Percentiles rank a stretch among this genome's conserved stretches.
Evolutionary conservation across 257 asterid species (phyloP).

Genomic region (Gentiana dahurica): DNA sequence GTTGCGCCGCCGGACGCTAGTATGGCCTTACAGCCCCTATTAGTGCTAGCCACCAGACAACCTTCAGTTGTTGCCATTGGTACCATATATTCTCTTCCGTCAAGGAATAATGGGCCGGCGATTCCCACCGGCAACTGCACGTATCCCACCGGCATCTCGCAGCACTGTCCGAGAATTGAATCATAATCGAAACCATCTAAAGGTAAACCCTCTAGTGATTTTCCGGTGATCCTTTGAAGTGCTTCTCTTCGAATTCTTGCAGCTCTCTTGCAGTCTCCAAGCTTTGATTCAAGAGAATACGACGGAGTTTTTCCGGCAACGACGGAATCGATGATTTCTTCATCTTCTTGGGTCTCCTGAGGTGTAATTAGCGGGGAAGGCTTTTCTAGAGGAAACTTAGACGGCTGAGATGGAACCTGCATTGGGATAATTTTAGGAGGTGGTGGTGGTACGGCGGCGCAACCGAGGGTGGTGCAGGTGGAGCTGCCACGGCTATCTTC

Average conservation of each 20-base stretch:
- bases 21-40: constrained; percentile 50
- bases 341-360: constrained; percentile 22
- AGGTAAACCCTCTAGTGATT: constrained; percentile 37
- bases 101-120: constrained; percentile 44
- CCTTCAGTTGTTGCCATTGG: constrained; percentile 60
- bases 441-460: constrained; percentile 10
- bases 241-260: constrained; percentile 35
- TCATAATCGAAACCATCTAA: constrained; percentile 44
- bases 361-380: constrained; percentile 8
- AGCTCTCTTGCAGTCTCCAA: constrained; percentile 38
- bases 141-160: constrained; percentile 57
- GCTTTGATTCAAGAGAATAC: constrained; percentile 37
- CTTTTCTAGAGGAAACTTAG: constrained; percentile 5
- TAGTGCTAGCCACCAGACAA: constrained; percentile 48
- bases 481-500: constrained; percentile 23
- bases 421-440: constrained; percentile 3
- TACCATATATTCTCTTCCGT: constrained; percentile 38
- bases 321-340: constrained; percentile 23
- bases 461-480: constrained; percentile 23
- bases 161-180: constrained; percentile 47
- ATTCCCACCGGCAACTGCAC: constrained; percentile 53
- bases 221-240: constrained; percentile 34
- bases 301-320: constrained; percentile 33
- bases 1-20: constrained; percentile 35
- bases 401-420: constrained; percentile 9